Base-by-base conservation (phyloP, 2,329 filamentous ascomycete genomes). In the Epichloe sp. region DNA sequence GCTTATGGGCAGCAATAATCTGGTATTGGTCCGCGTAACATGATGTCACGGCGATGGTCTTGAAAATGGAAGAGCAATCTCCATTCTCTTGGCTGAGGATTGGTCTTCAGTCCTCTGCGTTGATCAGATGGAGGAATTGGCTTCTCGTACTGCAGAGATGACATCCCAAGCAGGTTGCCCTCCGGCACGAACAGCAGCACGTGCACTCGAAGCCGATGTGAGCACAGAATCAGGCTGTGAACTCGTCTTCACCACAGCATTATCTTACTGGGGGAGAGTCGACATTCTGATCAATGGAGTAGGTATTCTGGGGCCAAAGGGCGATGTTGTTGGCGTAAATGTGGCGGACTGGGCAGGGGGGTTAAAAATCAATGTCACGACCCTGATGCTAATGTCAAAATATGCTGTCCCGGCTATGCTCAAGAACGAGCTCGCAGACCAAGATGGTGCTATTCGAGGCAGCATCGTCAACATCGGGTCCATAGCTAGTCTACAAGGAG, bases 281-380 rank as follows among this genome's bases (percentile, higher is more conserved):
- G 79, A 85, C 57, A 79, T 85, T 42, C 65, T 85, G 1, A 68
- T 85, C 37, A 85, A 85, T 58, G 80, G 79, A 51, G 82, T 85
- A 2, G 83, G 82, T 0, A 67, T 84, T 19, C 70, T 71, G 4
- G 82, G 82, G 0, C 73, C 79, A 0, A 51, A 65, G 1, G 82
- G 82, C 0, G 82, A 76, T 2, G 80, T 80, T 0, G 69, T 78
- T 2, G 75, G 80, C 0, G 75, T 83, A 0, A 77, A 84, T 57
- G 75, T 82, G 69, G 71, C 62, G 0, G 68, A 71, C 11, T 86
- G 79, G 78, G 68, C 74, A 0, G 70, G 69, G 48, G 72, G 74
- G 0, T 69, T 85, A 50, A 71, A 80, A 44, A 66, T 83, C 45
- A 85, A 85, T 57, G 77, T 85, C 4, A 73, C 72, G 4, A 80